Percentiles rank a stretch among this genome's conserved stretches.
Evolutionary conservation across 441 rosid species (phyloP).

Genomic region (Euphorbia schlechtendalii): DNA sequence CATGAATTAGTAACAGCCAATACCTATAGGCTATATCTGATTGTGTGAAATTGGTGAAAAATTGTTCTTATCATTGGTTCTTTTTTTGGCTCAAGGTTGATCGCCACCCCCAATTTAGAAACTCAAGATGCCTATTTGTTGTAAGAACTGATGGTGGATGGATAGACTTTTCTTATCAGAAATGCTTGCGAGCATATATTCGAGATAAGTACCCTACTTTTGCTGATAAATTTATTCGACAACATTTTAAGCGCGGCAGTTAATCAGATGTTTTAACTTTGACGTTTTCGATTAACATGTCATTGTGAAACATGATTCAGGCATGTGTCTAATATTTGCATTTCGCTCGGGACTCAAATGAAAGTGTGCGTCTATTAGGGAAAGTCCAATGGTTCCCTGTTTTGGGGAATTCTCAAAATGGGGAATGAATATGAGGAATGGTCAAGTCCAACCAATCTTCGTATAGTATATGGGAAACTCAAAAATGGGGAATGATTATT

Average conservation of each 20-base stretch:
- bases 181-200: slow-evolving; percentile 68
- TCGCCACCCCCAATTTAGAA: slow-evolving; percentile 69
- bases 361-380: no score
- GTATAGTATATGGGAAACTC: no score
- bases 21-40: background rate
- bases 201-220: slow-evolving; percentile 54
- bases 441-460: no score
- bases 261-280: slow-evolving; percentile 14
- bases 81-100: slow-evolving; percentile 50
- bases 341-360: no score
- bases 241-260: slow-evolving; percentile 53
- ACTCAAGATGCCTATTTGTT: slow-evolving; percentile 69
- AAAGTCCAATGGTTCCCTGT: no score
- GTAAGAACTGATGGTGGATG: slow-evolving; percentile 80
- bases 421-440: no score
- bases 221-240: slow-evolving; percentile 66
- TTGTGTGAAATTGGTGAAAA: slow-evolving; percentile 17
- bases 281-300: slow-evolving; percentile 6
- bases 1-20: background rate
- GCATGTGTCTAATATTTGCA: background rate
- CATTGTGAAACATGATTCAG: background rate
- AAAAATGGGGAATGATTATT: no score
- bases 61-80: slow-evolving; percentile 17
- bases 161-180: slow-evolving; percentile 86
- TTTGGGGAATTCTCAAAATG: no score